Evolutionary conservation across 305 asterid species (phyloP).

Genomic region (Plantago lanceolata): DNA sequence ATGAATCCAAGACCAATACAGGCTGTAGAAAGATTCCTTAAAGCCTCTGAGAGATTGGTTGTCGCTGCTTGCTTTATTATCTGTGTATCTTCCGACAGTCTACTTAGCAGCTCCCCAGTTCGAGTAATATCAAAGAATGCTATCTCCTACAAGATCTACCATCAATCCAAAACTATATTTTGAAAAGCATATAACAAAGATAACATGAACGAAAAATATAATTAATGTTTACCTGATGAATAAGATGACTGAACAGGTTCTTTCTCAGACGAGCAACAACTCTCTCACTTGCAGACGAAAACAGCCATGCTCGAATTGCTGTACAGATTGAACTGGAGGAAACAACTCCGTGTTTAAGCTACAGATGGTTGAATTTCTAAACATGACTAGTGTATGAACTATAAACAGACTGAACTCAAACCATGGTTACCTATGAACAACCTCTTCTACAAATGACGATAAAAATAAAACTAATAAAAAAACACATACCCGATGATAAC

Average conservation of each 20-base stretch:
- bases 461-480: conserved; percentile 7
- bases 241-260: conserved; percentile 68
- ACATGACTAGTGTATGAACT: background rate
- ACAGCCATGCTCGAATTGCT: conserved; percentile 73
- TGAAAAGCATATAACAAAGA: background rate
- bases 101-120: conserved; percentile 81
- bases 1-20: conserved; percentile 75
- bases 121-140: conserved; percentile 87
- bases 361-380: conserved; percentile 6
- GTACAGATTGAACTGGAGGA: conserved; percentile 63
- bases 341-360: conserved; percentile 9
- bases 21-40: conserved; percentile 67
- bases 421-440: background rate
- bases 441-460: background rate
- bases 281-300: conserved; percentile 80
- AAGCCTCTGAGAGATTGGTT: conserved; percentile 76
- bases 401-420: background rate
- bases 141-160: conserved; percentile 47
- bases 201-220: conserved; percentile 8
- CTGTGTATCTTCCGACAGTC: conserved; percentile 91
- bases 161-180: background rate
- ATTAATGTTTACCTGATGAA: conserved; percentile 53
- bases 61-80: conserved; percentile 87
- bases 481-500: conserved; percentile 61
- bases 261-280: conserved; percentile 78